phyloP scores from a whole-genome alignment of 2,329 filamentous ascomycete species.

The Neofusicoccum kwambonambiense region DNA sequence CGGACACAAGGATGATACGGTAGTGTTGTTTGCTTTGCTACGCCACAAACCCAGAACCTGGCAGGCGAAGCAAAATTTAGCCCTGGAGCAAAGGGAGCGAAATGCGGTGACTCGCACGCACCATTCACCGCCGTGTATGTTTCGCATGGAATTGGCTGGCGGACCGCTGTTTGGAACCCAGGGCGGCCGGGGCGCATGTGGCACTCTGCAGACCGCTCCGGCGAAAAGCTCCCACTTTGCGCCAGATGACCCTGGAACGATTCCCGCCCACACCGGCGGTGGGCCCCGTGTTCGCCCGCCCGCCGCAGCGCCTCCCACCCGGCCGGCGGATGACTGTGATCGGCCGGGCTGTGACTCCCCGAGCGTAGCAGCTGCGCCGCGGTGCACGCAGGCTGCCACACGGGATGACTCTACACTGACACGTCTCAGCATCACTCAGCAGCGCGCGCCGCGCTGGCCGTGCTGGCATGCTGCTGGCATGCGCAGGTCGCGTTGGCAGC shows the following conservation, averaged over 20 bases:
- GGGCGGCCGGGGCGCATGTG: neutral
- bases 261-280: neutral
- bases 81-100: neutral
- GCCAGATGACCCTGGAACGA: neutral
- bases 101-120: neutral
- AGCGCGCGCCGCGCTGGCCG: neutral
- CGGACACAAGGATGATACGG: neutral
- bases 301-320: neutral
- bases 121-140: neutral
- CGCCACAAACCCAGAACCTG: neutral
- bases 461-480: neutral
- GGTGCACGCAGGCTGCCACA: neutral
- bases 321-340: neutral
- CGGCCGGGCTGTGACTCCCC: neutral
- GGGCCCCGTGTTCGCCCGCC: neutral
- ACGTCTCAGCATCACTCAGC: conserved; percentile 6
- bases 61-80: neutral
- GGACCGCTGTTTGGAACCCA: neutral
- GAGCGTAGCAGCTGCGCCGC: neutral
- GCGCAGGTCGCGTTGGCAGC: neutral
- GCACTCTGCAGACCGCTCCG: neutral
- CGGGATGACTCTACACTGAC: neutral
- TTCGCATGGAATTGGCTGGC: neutral
- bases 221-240: neutral
- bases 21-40: conserved; percentile 14